These are phyloP conservation scores for Triticum timopheevii DNA, from an alignment of 176 grass and related monocot species.

Conservation along the genomic window DNA sequence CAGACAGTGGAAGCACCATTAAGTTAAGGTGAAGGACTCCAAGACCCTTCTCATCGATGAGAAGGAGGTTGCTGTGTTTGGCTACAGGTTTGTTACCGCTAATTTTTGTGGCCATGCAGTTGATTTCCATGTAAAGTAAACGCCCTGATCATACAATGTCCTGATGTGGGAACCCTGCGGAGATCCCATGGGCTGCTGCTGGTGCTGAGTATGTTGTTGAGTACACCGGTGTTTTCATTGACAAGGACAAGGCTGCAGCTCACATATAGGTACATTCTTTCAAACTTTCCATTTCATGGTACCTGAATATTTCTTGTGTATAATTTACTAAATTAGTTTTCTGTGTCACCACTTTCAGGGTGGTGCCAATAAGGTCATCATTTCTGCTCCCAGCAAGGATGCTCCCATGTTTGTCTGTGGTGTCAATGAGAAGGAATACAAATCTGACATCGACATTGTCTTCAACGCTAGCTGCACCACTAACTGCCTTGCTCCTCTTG, in stretches of 20 bases:
- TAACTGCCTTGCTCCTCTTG: slow-evolving; percentile 81
- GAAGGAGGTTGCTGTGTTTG: no score
- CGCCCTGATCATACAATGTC: no score
- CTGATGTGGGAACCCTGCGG: neutral
- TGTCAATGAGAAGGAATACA: slow-evolving; percentile 66
- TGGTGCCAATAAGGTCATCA: slow-evolving; percentile 83
- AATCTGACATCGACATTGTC: slow-evolving; percentile 26
- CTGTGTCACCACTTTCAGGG: slow-evolving; percentile 34
- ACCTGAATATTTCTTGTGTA: neutral
- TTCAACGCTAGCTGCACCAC: slow-evolving; percentile 86
- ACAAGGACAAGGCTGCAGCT: slow-evolving; percentile 70
- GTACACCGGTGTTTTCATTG: slow-evolving; percentile 76
- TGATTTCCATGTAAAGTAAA: no score
- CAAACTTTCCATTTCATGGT: neutral
- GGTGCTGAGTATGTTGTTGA: slow-evolving; percentile 76
- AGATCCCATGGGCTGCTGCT: slow-evolving; percentile 66
- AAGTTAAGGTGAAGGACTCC: no score
- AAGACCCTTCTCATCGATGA: no score
- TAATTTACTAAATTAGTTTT: neutral
- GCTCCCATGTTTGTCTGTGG: slow-evolving; percentile 75
- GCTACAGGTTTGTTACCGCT: no score
- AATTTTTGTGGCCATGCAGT: no score
- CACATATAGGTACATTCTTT: slow-evolving; percentile 51
- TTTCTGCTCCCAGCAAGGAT: slow-evolving; percentile 83
- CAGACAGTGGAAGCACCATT: no score